Evolutionary conservation across 345 rosid species (phyloP).

Genomic region (Populus ilicifolia): DNA sequence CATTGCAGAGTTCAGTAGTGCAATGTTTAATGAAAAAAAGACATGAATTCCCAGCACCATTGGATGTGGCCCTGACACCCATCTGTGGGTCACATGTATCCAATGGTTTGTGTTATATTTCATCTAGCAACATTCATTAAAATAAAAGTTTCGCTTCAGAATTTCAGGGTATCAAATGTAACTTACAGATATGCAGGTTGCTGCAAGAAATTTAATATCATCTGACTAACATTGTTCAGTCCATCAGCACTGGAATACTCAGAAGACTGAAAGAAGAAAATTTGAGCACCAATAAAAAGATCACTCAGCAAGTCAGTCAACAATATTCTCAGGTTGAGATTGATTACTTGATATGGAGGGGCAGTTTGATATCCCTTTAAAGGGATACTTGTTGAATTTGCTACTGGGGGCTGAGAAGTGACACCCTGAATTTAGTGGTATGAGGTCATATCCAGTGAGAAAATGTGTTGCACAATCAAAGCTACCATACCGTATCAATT

Average conservation of each 20-base stretch:
- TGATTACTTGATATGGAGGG: conserved; percentile 54
- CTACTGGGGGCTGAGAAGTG: conserved; percentile 48
- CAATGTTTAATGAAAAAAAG: neutral
- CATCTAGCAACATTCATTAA: neutral
- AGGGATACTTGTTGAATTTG: conserved; percentile 45
- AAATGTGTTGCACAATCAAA: neutral
- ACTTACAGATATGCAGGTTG: conserved; percentile 70
- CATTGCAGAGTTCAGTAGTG: neutral
- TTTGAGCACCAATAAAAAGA: neutral
- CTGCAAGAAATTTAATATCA: conserved; percentile 52
- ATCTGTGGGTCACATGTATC: neutral
- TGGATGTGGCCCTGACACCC: neutral
- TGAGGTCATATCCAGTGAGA: conserved; percentile 8
- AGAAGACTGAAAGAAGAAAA: conserved; percentile 32
- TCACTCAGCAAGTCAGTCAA: neutral
- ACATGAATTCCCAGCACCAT: neutral
- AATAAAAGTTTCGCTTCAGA: neutral
- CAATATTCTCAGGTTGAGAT: neutral
- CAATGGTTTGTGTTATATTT: neutral
- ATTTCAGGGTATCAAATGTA: conserved; percentile 12
- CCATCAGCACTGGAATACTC: conserved; percentile 40
- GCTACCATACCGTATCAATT: neutral
- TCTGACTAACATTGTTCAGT: conserved; percentile 35
- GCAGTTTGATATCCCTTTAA: conserved; percentile 43
- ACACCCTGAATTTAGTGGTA: conserved; percentile 38